Base-by-base conservation (phyloP, 2,329 filamentous ascomycete species). In the Fusarium sarcochroum region DNA sequence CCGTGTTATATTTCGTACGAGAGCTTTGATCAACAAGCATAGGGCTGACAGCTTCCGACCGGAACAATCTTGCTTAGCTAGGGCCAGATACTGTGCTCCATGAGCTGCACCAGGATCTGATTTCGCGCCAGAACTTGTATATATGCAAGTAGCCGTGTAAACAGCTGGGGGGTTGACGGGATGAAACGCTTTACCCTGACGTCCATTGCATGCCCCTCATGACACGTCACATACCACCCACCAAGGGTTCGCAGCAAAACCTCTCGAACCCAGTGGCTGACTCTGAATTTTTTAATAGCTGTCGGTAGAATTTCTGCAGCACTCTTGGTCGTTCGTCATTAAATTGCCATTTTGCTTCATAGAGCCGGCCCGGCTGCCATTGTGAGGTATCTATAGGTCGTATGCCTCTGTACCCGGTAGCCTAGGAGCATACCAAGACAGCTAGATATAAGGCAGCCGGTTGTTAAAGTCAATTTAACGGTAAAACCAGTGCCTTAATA, bases 221-320 rank as follows among this genome's bases (percentile, higher is more conserved):
- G 73, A 75, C 73, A 73, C 72, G 73, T 75, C 73, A 75, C 41
- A 71, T 72, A 58, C 70, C 55, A 57, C 47, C 61, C 58, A 62
- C 69, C 58, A 47, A 59, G 66, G 64, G 65, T 72, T 71, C 66
- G 65, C 59, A 72, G 63, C 63, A 63, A 63, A 59, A 51, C 57
- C 66, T 56, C 60, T 35, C 58, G 58, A 53, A 40, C 38, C 44
- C 50, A 52, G 40, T 66, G 56, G 50, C 47, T 61, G 50, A 50
- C 38, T 59, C 48, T 49, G 56, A 25, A 38, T 55, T 48, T 52
- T 49, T 40, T 27, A 10, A 11, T 32, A 27, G 34, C 32, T 40
- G 40, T 50, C 34, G 21, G 8, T 18, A 23, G 11, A 18, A 40
- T 25, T 41, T 41, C 53, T 55, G 44, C 21, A 32, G 20, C 23